Evolutionary conservation across 2,329 filamentous ascomycete species (phyloP).

Genomic region (Aschersonia sp.): DNA sequence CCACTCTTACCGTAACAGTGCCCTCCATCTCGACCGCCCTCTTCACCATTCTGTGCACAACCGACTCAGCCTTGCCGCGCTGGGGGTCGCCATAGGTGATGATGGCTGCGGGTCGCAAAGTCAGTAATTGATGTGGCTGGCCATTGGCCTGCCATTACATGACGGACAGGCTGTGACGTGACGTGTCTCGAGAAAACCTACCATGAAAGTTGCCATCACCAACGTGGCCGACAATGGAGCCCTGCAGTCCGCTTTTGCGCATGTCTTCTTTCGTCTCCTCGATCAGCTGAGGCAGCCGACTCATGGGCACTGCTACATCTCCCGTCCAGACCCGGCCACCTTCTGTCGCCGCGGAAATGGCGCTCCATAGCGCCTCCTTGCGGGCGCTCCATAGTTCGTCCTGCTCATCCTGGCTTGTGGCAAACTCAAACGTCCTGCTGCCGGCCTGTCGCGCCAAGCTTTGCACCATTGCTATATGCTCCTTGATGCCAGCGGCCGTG

Average conservation of each 20-base stretch:
- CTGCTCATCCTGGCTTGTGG: conserved; percentile 53
- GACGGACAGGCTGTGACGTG: background rate
- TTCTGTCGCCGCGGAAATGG: conserved; percentile 50
- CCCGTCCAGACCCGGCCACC: conserved; percentile 74
- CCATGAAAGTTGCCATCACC: conserved; percentile 70
- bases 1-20: conserved; percentile 48
- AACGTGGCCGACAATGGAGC: conserved; percentile 53
- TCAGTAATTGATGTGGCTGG: background rate
- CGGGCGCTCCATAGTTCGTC: conserved; percentile 69
- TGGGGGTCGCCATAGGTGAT: conserved; percentile 51
- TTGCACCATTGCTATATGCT: conserved; percentile 59
- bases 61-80: conserved; percentile 48
- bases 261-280: conserved; percentile 49
- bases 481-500: conserved; percentile 56
- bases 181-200: conserved; percentile 12
- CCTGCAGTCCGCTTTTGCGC: conserved; percentile 26
- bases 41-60: conserved; percentile 78
- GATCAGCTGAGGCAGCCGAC: conserved; percentile 57
- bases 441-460: conserved; percentile 45
- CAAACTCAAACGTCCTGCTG: conserved; percentile 64
- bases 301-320: conserved; percentile 75
- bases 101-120: conserved; percentile 23
- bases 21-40: conserved; percentile 73
- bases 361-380: conserved; percentile 74
- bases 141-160: background rate